A percentile compares a stretch with the other conserved stretches of the same genome.
These are phyloP conservation scores for Coffea eugenioides DNA, from an alignment of 257 asterid species.

Conservation along the genomic window DNA sequence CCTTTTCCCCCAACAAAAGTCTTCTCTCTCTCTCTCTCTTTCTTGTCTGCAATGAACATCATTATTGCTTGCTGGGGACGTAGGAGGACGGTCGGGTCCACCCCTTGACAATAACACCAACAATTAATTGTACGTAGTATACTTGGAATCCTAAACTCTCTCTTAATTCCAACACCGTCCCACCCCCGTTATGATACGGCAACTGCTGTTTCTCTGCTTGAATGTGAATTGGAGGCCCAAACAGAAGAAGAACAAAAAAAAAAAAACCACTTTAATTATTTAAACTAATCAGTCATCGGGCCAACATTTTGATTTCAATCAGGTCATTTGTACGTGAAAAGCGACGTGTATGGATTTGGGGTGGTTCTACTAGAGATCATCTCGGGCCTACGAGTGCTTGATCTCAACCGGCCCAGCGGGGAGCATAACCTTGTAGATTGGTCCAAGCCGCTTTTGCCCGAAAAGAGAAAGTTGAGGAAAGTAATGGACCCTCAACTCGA, in stretches of 20 bases:
- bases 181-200: neutral
- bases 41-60: no score
- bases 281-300: no score
- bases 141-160: no score
- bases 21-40: no score
- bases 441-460: constrained; percentile 62
- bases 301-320: neutral
- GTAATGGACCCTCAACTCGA: constrained; percentile 64
- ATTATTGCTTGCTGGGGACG: no score
- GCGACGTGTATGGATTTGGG: constrained; percentile 88
- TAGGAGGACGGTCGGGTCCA: no score
- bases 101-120: no score
- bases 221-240: no score
- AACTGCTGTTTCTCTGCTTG: neutral
- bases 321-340: constrained; percentile 87
- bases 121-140: neutral
- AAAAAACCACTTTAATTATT: no score
- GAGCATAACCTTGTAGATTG: constrained; percentile 65
- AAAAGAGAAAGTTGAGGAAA: constrained; percentile 56
- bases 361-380: constrained; percentile 69
- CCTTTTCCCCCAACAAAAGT: no score
- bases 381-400: constrained; percentile 64
- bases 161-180: no score
- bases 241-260: neutral
- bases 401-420: constrained; percentile 54